phyloP scores from a whole-genome alignment of 208 protist genomes.

The Trypanosoma conorhini region DNA sequence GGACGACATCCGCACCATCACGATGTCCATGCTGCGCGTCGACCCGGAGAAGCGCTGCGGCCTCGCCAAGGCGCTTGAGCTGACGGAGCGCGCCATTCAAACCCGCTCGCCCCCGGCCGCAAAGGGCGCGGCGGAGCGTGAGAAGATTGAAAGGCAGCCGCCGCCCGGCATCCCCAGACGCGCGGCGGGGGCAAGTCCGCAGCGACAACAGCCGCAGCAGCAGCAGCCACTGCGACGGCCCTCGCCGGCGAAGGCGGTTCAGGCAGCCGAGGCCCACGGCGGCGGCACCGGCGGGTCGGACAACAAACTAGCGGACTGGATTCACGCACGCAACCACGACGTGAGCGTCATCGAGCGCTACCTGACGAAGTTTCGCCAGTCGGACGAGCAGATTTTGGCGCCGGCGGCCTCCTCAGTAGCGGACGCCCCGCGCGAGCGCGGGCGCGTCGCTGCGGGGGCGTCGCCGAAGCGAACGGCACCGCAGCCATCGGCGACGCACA shows the following conservation, averaged over 20 bases:
- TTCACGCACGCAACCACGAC: conserved; percentile 41
- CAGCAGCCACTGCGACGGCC: conserved; percentile 9
- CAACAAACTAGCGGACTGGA: conserved; percentile 21
- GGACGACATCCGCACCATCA: conserved; percentile 41
- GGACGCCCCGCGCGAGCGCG: not conserved
- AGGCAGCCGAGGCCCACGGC: not conserved
- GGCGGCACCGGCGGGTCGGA: not conserved
- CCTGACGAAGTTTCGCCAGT: conserved; percentile 67
- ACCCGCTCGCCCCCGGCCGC: not conserved
- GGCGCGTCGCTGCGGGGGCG: not conserved
- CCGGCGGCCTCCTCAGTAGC: not conserved
- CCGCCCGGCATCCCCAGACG: conserved; percentile 21
- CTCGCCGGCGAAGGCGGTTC: not conserved
- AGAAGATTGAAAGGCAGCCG: conserved; percentile 4
- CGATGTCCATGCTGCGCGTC: conserved; percentile 61
- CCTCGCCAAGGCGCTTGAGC: conserved; percentile 37
- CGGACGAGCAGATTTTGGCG: conserved; percentile 54
- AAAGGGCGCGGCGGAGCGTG: not conserved
- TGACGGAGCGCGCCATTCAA: conserved; percentile 23
- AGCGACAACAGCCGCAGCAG: conserved; percentile 6
- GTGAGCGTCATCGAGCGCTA: conserved; percentile 70
- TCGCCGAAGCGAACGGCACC: conserved; percentile 10
- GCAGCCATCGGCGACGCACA: conserved; percentile 2
- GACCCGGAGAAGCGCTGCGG: conserved; percentile 48
- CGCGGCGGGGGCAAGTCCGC: not conserved